phyloP scores from a whole-genome alignment of 495 filamentous ascomycete species.

The Aspergillus kassunensis region DNA sequence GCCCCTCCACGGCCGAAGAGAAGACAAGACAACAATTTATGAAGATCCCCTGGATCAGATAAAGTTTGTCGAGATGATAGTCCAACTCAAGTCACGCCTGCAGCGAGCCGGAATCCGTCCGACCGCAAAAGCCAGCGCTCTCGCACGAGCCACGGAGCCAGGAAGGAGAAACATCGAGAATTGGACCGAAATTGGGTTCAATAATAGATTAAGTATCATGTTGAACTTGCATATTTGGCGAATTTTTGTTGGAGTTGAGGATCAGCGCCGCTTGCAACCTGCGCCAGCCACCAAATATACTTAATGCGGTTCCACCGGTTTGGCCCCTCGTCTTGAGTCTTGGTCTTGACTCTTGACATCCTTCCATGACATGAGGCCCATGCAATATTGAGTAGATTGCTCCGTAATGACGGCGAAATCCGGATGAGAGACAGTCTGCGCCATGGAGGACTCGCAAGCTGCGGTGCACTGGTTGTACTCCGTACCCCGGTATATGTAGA shows the following conservation, averaged over 20 bases:
- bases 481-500: neutral
- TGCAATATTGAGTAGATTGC: neutral
- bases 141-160: neutral
- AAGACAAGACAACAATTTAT: neutral
- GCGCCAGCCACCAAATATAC: too few relatives aligned
- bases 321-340: neutral
- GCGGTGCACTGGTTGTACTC: too few relatives aligned
- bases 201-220: neutral
- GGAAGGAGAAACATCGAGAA: neutral
- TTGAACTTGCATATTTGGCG: neutral
- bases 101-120: neutral
- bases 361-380: neutral
- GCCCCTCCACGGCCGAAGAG: neutral
- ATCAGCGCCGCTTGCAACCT: neutral
- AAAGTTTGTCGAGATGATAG: neutral
- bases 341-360: neutral
- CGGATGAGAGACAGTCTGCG: neutral
- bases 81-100: neutral
- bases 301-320: neutral
- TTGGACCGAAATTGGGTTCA: neutral
- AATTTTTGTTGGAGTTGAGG: constrained; percentile 5
- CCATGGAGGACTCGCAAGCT: too few relatives aligned
- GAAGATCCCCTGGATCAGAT: constrained; percentile 2
- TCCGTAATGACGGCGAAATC: constrained; percentile 2
- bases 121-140: neutral